These are phyloP conservation scores for Ambrosia hybrid DNA, from an alignment of 140 eudicot species.

Conservation along the genomic window DNA sequence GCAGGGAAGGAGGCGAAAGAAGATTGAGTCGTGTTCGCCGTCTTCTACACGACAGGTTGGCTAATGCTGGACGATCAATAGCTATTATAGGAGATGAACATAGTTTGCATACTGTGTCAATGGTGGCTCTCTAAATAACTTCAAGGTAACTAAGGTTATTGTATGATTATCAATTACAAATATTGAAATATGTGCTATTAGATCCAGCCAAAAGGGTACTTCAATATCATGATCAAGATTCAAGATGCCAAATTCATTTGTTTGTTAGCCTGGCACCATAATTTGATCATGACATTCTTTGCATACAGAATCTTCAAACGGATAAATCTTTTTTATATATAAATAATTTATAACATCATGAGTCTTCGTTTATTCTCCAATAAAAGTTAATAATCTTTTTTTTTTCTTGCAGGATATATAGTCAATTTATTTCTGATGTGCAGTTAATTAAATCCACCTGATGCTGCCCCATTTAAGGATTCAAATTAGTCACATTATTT, in stretches of 20 bases:
- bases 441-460: not conserved
- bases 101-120: conserved; percentile 41
- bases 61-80: conserved; percentile 20
- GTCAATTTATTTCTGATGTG: not conserved
- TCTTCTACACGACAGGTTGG: conserved; percentile 37
- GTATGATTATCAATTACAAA: not conserved
- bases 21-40: conserved; percentile 49
- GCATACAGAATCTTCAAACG: not conserved
- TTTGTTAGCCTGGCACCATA: not conserved
- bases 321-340: no score
- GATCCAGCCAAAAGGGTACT: conserved; percentile 1
- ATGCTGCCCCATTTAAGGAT: not conserved
- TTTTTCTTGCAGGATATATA: conserved; percentile 1
- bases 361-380: not conserved
- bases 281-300: not conserved
- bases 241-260: not conserved
- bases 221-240: not conserved
- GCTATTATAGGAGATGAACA: conserved; percentile 36
- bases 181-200: not conserved
- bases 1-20: conserved; percentile 14
- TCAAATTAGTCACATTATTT: not conserved
- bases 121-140: conserved; percentile 40
- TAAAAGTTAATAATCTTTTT: not conserved
- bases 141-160: not conserved
- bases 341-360: not conserved